A percentile compares a stretch with the other conserved stretches of the same genome.
These are phyloP conservation scores for Eucalyptus erythrocorys DNA, from an alignment of 345 rosid genomes.

Conservation along the genomic window DNA sequence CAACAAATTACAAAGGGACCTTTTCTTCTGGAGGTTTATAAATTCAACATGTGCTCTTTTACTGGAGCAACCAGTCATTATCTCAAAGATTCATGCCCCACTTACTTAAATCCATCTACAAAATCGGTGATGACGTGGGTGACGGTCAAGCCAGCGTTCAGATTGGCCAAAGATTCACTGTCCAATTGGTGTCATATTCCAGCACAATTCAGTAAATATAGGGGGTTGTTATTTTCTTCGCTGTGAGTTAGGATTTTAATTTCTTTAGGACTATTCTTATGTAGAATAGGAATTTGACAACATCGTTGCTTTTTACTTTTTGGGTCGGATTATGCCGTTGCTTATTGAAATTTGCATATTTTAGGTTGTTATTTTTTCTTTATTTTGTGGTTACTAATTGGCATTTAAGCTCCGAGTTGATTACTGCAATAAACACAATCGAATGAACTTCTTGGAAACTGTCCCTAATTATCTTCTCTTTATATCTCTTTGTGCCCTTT, in stretches of 20 bases:
- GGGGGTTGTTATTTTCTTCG: not conserved
- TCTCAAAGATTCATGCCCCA: not conserved
- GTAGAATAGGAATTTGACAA: not conserved
- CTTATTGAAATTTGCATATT: no score
- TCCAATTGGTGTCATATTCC: not conserved
- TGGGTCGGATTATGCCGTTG: no score
- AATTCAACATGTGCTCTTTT: not conserved
- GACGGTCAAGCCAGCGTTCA: not conserved
- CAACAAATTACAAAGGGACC: not conserved
- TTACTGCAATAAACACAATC: not conserved
- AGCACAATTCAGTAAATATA: not conserved
- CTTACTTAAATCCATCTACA: not conserved
- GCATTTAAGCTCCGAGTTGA: no score
- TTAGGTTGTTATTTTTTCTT: not conserved
- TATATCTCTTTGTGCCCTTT: not conserved
- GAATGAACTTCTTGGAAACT: not conserved
- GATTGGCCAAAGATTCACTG: not conserved
- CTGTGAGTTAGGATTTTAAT: no score
- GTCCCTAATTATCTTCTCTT: not conserved
- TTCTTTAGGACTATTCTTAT: not conserved
- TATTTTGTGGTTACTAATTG: no score
- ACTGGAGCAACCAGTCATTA: not conserved
- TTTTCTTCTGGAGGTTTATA: no score
- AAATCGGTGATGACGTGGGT: not conserved
- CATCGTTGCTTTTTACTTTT: not conserved